Evolutionary conservation across 164 flowering plant genomes (phyloP).

Genomic region (Nymphaea colorata): DNA sequence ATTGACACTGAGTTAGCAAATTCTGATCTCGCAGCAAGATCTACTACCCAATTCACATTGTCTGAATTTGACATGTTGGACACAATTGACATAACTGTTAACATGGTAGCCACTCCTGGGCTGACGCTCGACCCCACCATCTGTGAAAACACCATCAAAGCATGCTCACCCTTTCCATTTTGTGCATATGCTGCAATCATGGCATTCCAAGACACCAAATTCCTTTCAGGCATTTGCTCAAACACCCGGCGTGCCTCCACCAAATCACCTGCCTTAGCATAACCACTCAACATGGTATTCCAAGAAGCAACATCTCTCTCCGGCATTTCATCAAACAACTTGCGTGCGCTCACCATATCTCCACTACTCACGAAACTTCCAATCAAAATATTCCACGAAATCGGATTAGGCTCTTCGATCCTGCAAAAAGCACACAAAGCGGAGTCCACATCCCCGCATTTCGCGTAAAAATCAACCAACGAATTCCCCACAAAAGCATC

Average conservation of each 20-base stretch:
- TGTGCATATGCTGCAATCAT: conserved; percentile 9
- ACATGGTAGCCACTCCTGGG: conserved; percentile 9
- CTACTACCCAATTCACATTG: conserved; percentile 5
- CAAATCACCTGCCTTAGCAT: conserved; percentile 12
- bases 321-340: conserved; percentile 14
- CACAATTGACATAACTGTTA: conserved; percentile 11
- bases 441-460: conserved; percentile 5
- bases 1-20: conserved; percentile 11
- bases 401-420: conserved; percentile 7
- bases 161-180: conserved; percentile 7
- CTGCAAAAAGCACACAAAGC: conserved; percentile 9
- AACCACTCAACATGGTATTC: conserved; percentile 16
- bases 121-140: conserved; percentile 8
- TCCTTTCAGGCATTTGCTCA: conserved; percentile 11
- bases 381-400: conserved; percentile 16
- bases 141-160: conserved; percentile 2
- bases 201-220: conserved; percentile 17
- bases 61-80: conserved; percentile 3
- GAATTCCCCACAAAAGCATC: conserved; percentile 11
- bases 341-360: conserved; percentile 9
- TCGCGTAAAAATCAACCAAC: conserved; percentile 11
- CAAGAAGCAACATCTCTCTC: conserved; percentile 11
- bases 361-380: conserved; percentile 7
- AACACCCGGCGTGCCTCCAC: conserved; percentile 7
- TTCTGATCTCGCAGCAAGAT: background rate